phyloP scores from a whole-genome alignment of 495 filamentous ascomycete species.

The Lentithecium fluviatile region DNA sequence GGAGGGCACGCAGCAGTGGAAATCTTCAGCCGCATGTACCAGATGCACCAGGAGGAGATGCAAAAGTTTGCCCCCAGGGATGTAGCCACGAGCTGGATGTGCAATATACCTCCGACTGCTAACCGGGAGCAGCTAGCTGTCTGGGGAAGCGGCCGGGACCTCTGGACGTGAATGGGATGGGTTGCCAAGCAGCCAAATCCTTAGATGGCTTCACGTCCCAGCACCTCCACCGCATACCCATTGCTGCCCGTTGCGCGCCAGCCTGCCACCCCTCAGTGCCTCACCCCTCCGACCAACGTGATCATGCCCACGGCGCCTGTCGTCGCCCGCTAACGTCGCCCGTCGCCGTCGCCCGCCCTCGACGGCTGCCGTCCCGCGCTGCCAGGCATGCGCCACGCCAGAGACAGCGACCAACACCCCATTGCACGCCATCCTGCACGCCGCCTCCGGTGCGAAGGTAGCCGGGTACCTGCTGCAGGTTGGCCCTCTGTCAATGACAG shows the following conservation, averaged over 20 bases:
- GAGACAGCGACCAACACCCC: neutral
- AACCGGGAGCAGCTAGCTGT: no score
- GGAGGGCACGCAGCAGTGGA: neutral
- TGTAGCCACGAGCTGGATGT: no score
- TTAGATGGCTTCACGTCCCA: no score
- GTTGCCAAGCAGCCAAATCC: no score
- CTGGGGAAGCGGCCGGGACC: no score
- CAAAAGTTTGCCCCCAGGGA: neutral
- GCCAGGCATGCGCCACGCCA: neutral
- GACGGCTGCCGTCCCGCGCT: no score
- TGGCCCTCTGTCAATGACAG: slow-evolving; percentile 1
- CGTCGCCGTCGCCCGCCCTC: neutral
- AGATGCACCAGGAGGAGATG: neutral
- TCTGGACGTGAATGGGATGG: no score
- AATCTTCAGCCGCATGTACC: neutral
- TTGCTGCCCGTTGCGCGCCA: no score
- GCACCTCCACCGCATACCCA: no score
- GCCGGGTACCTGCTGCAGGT: slow-evolving; percentile 19
- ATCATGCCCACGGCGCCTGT: neutral
- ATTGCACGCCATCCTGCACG: neutral
- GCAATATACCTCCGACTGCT: no score
- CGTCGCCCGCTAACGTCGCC: neutral
- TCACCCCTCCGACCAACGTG: no score
- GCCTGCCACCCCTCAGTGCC: no score
- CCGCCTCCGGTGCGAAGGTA: neutral